These are phyloP conservation scores for Cyberlindnera veronae DNA, from an alignment of 805 yeast genomes.

Conservation along the genomic window DNA sequence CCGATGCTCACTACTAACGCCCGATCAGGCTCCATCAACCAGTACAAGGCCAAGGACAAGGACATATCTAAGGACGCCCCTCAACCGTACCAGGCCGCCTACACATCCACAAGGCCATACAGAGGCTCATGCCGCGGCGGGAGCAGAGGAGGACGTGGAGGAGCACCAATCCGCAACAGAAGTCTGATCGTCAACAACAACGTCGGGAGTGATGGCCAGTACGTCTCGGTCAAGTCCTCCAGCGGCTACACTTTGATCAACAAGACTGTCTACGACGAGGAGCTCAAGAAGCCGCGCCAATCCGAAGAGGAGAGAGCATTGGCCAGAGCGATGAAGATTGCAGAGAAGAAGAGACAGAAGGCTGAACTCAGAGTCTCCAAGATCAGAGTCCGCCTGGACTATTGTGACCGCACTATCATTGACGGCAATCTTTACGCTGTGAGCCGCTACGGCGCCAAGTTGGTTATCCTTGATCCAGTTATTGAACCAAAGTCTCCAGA, in stretches of 20 bases:
- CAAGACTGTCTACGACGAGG: slow-evolving; percentile 33
- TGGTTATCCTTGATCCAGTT: slow-evolving; percentile 37
- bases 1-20: slow-evolving; percentile 1
- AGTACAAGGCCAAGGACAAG: slow-evolving; percentile 6
- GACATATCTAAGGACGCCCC: slow-evolving; percentile 1
- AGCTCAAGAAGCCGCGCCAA: slow-evolving; percentile 23
- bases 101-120: slow-evolving; percentile 4
- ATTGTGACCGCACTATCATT: slow-evolving; percentile 43
- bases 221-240: slow-evolving; percentile 31
- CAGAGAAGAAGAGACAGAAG: slow-evolving; percentile 16
- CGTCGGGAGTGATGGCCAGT: slow-evolving; percentile 21
- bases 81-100: slow-evolving; percentile 10
- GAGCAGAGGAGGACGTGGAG: slow-evolving; percentile 23
- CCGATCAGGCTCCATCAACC: slow-evolving; percentile 19
- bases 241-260: slow-evolving; percentile 40
- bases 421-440: slow-evolving; percentile 44
- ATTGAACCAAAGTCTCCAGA: slow-evolving; percentile 14
- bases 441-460: slow-evolving; percentile 35
- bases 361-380: slow-evolving; percentile 22
- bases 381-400: slow-evolving; percentile 37
- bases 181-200: slow-evolving; percentile 30
- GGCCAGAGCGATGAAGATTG: slow-evolving; percentile 21
- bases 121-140: slow-evolving; percentile 11
- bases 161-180: slow-evolving; percentile 28
- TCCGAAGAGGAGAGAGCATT: slow-evolving; percentile 24